Evolutionary conservation across 495 filamentous ascomycete genomes (phyloP).

Genomic region (Pyrenula massariospora): DNA sequence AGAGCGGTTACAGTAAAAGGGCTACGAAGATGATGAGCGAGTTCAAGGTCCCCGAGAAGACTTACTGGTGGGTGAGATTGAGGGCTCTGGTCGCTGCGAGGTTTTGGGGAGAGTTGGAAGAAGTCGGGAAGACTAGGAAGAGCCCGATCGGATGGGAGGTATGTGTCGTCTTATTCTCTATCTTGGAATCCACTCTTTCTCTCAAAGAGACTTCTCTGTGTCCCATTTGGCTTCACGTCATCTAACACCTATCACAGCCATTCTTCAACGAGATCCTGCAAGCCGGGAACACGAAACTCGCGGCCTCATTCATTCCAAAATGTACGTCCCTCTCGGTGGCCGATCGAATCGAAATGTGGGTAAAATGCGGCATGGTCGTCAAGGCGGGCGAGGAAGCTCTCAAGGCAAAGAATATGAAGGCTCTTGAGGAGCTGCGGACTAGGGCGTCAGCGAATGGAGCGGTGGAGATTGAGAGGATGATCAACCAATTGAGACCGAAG

Average conservation of each 20-base stretch:
- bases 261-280: constrained; percentile 84
- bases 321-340: constrained; percentile 51
- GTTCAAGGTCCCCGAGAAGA: constrained; percentile 85
- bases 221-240: constrained; percentile 7
- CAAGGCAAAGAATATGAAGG: constrained; percentile 62
- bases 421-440: constrained; percentile 45
- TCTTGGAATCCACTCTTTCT: constrained; percentile 2
- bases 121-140: constrained; percentile 55
- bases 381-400: constrained; percentile 90
- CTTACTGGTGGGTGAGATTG: constrained; percentile 81
- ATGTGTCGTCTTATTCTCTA: constrained; percentile 14
- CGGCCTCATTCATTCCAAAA: constrained; percentile 76
- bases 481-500: constrained; percentile 39
- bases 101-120: constrained; percentile 87
- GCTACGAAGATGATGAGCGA: constrained; percentile 80
- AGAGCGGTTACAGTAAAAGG: constrained; percentile 60
- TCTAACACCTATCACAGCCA: constrained; percentile 38
- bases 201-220: constrained; percentile 1
- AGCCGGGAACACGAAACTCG: constrained; percentile 83
- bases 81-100: constrained; percentile 80
- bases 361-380: constrained; percentile 83
- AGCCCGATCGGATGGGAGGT: constrained; percentile 97
- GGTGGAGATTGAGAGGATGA: constrained; percentile 50
- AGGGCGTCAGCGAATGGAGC: constrained; percentile 43
- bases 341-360: constrained; percentile 82